These are phyloP conservation scores for Crithidia bombi DNA, from an alignment of 208 protist genomes.

Conservation along the genomic window DNA sequence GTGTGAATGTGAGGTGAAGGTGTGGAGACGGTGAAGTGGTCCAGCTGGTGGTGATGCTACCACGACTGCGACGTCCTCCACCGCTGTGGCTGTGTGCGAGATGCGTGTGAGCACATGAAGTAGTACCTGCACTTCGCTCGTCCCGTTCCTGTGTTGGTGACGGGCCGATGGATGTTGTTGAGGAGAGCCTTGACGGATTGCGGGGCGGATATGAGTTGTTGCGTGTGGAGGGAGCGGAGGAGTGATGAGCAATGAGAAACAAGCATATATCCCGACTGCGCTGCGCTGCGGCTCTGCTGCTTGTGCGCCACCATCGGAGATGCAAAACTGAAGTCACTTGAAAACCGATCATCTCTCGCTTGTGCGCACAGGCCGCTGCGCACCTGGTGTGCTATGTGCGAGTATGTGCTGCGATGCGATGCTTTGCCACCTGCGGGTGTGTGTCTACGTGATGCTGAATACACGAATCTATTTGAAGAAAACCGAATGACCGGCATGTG, in stretches of 20 bases:
- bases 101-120: not conserved
- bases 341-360: constrained; percentile 38
- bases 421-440: not conserved
- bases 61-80: too few relatives aligned
- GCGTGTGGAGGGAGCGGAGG: constrained; percentile 1
- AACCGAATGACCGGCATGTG: constrained; percentile 28
- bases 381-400: not conserved
- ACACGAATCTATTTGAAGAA: constrained; percentile 23
- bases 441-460: constrained; percentile 8
- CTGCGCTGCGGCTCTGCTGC: constrained; percentile 16
- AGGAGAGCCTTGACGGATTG: constrained; percentile 21
- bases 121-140: constrained; percentile 53
- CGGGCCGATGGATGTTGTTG: constrained; percentile 40
- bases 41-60: not conserved
- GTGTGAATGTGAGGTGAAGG: not conserved
- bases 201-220: not conserved
- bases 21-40: not conserved
- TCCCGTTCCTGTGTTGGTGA: constrained; percentile 35
- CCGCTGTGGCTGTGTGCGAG: not conserved
- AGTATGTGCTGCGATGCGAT: not conserved
- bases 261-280: constrained; percentile 63
- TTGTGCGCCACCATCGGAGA: constrained; percentile 33
- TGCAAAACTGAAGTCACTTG: constrained; percentile 52
- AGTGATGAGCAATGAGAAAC: constrained; percentile 59
- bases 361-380: not conserved